phyloP scores from a whole-genome alignment of 805 yeast species.

The Candida ortonii region DNA sequence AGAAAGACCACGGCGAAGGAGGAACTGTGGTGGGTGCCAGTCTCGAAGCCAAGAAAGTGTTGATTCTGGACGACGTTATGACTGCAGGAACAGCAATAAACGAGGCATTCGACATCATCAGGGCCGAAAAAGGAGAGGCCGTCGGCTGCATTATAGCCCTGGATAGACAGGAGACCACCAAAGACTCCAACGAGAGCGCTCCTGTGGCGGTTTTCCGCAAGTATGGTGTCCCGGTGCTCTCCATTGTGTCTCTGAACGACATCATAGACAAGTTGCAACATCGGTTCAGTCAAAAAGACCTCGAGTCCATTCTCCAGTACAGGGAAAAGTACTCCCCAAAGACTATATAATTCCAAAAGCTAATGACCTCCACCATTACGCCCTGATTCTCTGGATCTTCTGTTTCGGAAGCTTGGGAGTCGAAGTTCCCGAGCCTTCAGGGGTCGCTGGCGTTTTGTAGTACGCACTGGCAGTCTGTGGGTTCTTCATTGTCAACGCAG shows the following conservation, averaged over 20 bases:
- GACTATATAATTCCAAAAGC: slow-evolving; percentile 1
- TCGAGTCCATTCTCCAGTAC: slow-evolving; percentile 57
- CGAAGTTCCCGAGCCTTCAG: slow-evolving; percentile 11
- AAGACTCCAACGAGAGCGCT: slow-evolving; percentile 66
- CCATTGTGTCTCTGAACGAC: slow-evolving; percentile 75
- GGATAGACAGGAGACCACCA: slow-evolving; percentile 91
- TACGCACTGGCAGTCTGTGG: slow-evolving; percentile 76
- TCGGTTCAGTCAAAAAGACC: slow-evolving; percentile 56
- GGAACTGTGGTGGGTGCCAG: slow-evolving; percentile 88
- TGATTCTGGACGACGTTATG: slow-evolving; percentile 95
- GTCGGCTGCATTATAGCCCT: slow-evolving; percentile 87
- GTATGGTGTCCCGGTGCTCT: slow-evolving; percentile 77
- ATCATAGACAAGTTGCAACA: slow-evolving; percentile 59
- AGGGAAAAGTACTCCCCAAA: slow-evolving; percentile 47
- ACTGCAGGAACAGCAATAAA: slow-evolving; percentile 98
- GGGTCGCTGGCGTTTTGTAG: slow-evolving; percentile 48
- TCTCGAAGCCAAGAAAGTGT: slow-evolving; percentile 65
- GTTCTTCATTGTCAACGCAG: slow-evolving; percentile 75
- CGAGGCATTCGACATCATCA: slow-evolving; percentile 84
- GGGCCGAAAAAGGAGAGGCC: slow-evolving; percentile 63
- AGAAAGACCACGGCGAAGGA: slow-evolving; percentile 98
- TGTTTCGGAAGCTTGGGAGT: slow-evolving; percentile 49
- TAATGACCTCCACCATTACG: slow-evolving; percentile 4
- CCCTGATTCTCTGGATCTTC: slow-evolving; percentile 59
- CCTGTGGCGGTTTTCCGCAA: slow-evolving; percentile 73